Conservation (phyloP, 2,329 filamentous ascomycete species). For the Cadophora sp. region DNA sequence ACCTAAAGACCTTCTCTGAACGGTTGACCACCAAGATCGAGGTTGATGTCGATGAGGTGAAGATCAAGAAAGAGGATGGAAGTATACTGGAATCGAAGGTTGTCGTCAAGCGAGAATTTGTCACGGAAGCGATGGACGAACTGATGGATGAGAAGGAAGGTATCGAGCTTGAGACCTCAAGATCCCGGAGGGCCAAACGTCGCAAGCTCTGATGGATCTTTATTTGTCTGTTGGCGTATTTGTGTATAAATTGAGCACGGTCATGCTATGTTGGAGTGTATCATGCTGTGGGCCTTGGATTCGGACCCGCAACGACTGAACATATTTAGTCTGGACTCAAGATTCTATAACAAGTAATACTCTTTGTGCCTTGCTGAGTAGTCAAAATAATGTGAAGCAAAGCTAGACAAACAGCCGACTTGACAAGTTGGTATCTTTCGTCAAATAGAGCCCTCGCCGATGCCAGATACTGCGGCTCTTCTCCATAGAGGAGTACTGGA, state of each 20-base stretch:
- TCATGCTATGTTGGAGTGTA: background rate
- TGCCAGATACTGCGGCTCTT: too few relatives aligned
- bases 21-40: constrained; percentile 52
- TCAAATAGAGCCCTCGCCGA: too few relatives aligned
- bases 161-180: constrained; percentile 34
- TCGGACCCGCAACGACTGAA: background rate
- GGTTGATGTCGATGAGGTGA: constrained; percentile 52
- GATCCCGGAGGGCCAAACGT: constrained; percentile 39
- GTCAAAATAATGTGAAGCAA: background rate
- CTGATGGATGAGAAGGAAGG: constrained; percentile 30
- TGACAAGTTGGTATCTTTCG: background rate
- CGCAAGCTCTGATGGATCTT: constrained; percentile 29
- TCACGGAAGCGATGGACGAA: constrained; percentile 30
- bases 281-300: background rate
- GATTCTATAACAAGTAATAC: background rate
- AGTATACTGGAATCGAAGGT: constrained; percentile 33
- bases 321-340: background rate
- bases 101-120: constrained; percentile 36
- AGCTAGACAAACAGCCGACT: background rate
- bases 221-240: background rate
- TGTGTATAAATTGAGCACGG: background rate
- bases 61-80: constrained; percentile 43
- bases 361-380: background rate
- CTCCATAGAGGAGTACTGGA: too few relatives aligned
- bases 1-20: constrained; percentile 85